Base-by-base conservation (phyloP, 2,329 filamentous ascomycete genomes). In the Mycogone perniciosa region DNA sequence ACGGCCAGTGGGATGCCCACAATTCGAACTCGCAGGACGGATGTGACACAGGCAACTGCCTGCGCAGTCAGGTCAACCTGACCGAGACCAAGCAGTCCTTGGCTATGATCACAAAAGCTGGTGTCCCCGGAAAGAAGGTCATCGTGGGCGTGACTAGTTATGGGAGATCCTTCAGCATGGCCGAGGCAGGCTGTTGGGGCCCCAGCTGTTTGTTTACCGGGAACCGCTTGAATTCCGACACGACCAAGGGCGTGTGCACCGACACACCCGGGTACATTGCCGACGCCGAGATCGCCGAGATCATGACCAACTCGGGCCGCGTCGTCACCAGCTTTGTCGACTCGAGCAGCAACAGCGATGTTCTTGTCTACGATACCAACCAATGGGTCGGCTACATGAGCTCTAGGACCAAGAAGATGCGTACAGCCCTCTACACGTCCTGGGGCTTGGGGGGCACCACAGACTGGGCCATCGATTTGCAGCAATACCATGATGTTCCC, bases 101-200 rank as follows among this genome's bases (percentile, higher is more conserved):
- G 4, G 48, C 60, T 4, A 69, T 69, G 59, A 42, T 71, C 46
- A 73, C 69, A 6, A 66, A 64, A 37, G 65, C 64, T 1, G 64
- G 64, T 5, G 59, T 63, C 0, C 55, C 59, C 0, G 57, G 63
- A 0, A 54, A 56, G 51, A 67, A 67, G 46, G 42, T 69, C 2
- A 44, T 63, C 2, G 62, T 68, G 2, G 66, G 66, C 1, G 55
- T 67, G 1, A 48, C 57, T 3, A 66, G 59, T 50, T 69, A 67
- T 41, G 67, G 64, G 0, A 56, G 67, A 1, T 59, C 54, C 4
- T 65, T 69, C 53, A 45, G 61, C 20, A 64, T 67, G 63, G 41
- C 54, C 2, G n/a, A 56, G 1, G n/a, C 56, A 0, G 49, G 52
- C 8, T 65, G 63, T 53, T 50, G 40, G 2, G 55, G 56, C 1